Evolutionary conservation across 352 stramenopile genomes (phyloP), one percentile per base, ranked within the genome.

Genomic region (Phytophthora cajani): DNA sequence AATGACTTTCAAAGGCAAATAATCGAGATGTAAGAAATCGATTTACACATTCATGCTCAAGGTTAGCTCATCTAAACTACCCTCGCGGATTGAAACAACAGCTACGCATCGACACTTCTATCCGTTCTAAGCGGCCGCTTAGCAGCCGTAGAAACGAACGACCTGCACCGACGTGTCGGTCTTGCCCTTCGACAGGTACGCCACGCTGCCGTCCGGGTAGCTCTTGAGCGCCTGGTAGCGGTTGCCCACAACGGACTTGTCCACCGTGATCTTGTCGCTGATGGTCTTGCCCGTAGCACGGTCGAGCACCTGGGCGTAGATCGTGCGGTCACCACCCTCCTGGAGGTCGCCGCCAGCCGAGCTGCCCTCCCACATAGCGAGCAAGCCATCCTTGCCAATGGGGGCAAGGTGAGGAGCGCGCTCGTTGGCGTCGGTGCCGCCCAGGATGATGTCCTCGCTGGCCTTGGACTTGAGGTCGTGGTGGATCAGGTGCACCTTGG

Each of bases 181-280:
- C 38, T 70, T 56, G 61, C 75, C 71, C 69, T 75, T 84, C 49
- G 75, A 80, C 46, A 85, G 33, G 71, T 85, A 84, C 14, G 73
- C 80, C 12, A 85, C 78, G 1, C 63, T 79, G 38, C 80, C 78
- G 40, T 88, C 78, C 12, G 78, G 74, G 69, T 67, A 85, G 38
- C 58, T 54, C 44, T 76, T 80, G 68, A 88, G 73, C 19, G 76
- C 78, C 69, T 85, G 78, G 75, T 86, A 88, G 19, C 78, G 73
- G 66, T 88, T 88, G 57, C 80, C 80, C 42, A 73, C 58, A 42
- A 88, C 68, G 10, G 62, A 59, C 5, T 32, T 60, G 42, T 71
- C 72, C 10, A 87, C 72, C 19, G 68, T 75, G 17, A 78, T 65
- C 10, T 77, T 73, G 3, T 77, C 70, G 51, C 80, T 82, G 62